These are phyloP conservation scores for Fusarium transvaalense DNA, from an alignment of 2,329 filamentous ascomycete genomes.

Conservation along the genomic window DNA sequence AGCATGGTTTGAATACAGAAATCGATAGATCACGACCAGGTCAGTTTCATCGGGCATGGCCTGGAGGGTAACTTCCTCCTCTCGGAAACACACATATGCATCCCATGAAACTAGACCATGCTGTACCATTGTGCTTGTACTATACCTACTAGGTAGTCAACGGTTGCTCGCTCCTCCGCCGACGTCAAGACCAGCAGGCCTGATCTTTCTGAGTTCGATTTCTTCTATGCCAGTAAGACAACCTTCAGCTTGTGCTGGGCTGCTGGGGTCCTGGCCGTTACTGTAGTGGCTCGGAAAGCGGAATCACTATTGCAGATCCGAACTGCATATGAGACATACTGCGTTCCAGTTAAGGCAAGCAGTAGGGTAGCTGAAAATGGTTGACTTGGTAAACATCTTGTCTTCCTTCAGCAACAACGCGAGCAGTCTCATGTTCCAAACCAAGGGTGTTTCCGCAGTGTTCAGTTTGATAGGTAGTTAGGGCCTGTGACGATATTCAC, in stretches of 20 bases:
- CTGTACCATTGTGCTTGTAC: neutral
- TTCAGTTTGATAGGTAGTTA: neutral
- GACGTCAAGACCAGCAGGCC: neutral
- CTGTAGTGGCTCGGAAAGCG: constrained; percentile 11
- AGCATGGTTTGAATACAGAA: neutral
- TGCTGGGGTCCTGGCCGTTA: neutral
- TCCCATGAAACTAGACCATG: neutral
- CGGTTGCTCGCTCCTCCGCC: neutral
- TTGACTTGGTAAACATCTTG: neutral
- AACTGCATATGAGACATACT: constrained; percentile 7
- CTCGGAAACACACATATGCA: neutral
- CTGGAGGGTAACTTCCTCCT: neutral
- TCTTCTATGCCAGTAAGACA: neutral
- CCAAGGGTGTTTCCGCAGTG: neutral
- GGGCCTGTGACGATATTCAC: neutral
- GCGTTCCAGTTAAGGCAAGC: neutral
- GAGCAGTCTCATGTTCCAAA: neutral
- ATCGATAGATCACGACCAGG: neutral
- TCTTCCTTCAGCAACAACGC: neutral
- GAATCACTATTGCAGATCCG: constrained; percentile 3
- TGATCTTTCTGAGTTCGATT: neutral
- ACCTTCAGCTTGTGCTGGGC: neutral
- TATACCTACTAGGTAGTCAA: neutral
- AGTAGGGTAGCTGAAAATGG: neutral
- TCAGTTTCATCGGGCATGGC: neutral